Base-by-base conservation (phyloP, 2,329 filamentous ascomycete species). In the Phoma sp. region DNA sequence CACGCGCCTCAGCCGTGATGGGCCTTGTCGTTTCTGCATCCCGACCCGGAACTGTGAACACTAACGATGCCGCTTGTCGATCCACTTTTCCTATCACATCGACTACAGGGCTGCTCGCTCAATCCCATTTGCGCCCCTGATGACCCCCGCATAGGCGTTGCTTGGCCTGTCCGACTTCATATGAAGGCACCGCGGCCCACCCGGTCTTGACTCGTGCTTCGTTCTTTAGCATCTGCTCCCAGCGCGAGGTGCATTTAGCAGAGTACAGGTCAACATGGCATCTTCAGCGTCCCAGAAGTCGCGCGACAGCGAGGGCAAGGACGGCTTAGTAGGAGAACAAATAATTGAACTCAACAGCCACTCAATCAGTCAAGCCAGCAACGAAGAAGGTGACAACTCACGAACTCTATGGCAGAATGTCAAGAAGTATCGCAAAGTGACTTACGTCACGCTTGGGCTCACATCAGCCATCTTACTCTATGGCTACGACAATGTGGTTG, bases 401-500 rank as follows among this genome's bases (percentile, higher is more conserved):
- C 60, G 58, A 32, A 61, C 66, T 7, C 53, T 71, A 4, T 71
- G 67, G 68, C 64, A 69, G 50, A 67, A 68, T 32, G 52, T 67
- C n/a, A 68, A 69, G 52, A 70, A 63, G 52, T 71, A 69, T 46
- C 64, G 64, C 7, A 69, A 69, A 39, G 63, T 69, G 7, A 58
- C 52, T 3, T 62, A 60, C 27, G 52, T 63, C 11, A 69, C 65
- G 1, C 53, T 71, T n/a, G 62, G 52, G 7, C 40, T 71, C 18
- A 64, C 66, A 8, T 64, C 59, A n/a, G 64, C 63, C 5, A 69
- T 69, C 40, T 57, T 71, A 5, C 60, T 71, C 8, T 71, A 69
- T 27, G 68, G 68, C 7, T 69, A 68, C 46, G 68, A 71, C 44
- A 65, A 68, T 61, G 67, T 69, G 10, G 58, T 71, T 30, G 67